Percentiles rank a stretch among this genome's conserved stretches.
Evolutionary conservation across 768 basidiomycete genomes (phyloP).

Genomic region (Suillus weaverae): DNA sequence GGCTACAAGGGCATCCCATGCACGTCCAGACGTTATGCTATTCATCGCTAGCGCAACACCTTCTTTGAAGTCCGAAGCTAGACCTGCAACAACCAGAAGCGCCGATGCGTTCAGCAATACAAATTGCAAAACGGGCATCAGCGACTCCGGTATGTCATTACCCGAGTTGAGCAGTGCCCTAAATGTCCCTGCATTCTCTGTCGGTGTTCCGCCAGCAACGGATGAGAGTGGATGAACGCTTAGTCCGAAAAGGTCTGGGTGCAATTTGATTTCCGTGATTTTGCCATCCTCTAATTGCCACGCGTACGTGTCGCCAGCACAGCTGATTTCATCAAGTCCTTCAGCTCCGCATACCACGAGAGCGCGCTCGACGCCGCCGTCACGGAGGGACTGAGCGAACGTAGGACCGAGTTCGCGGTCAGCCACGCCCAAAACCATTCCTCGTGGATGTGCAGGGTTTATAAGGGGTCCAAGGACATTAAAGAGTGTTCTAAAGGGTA

Average conservation of each 20-base stretch:
- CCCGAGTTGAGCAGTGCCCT: slow-evolving; percentile 60
- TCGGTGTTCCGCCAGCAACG: slow-evolving; percentile 73
- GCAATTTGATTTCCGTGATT: slow-evolving; percentile 62
- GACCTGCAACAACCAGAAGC: slow-evolving; percentile 79
- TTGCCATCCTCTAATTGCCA: slow-evolving; percentile 77
- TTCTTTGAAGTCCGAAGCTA: slow-evolving; percentile 66
- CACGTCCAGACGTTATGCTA: slow-evolving; percentile 57
- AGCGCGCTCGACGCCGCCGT: slow-evolving; percentile 78
- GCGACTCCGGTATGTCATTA: slow-evolving; percentile 48
- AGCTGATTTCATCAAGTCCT: slow-evolving; percentile 92
- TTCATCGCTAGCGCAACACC: slow-evolving; percentile 69
- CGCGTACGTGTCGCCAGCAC: slow-evolving; percentile 83
- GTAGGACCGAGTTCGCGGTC: slow-evolving; percentile 76
- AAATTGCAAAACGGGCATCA: slow-evolving; percentile 77
- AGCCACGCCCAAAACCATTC: slow-evolving; percentile 92
- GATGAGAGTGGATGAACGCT: slow-evolving; percentile 61
- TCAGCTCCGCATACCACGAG: slow-evolving; percentile 94
- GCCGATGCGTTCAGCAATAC: slow-evolving; percentile 91
- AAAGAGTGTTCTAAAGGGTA: slow-evolving; percentile 96
- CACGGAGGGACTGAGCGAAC: slow-evolving; percentile 73
- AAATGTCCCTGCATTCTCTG: slow-evolving; percentile 80
- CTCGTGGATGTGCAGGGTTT: slow-evolving; percentile 83
- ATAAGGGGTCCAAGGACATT: slow-evolving; percentile 93
- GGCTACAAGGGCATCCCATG: slow-evolving; percentile 55
- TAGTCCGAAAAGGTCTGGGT: slow-evolving; percentile 79